Evolutionary conservation across 2,329 filamentous ascomycete genomes (phyloP), one percentile per base, ranked within the genome.

Genomic region (Aspergillus eucalypticola): DNA sequence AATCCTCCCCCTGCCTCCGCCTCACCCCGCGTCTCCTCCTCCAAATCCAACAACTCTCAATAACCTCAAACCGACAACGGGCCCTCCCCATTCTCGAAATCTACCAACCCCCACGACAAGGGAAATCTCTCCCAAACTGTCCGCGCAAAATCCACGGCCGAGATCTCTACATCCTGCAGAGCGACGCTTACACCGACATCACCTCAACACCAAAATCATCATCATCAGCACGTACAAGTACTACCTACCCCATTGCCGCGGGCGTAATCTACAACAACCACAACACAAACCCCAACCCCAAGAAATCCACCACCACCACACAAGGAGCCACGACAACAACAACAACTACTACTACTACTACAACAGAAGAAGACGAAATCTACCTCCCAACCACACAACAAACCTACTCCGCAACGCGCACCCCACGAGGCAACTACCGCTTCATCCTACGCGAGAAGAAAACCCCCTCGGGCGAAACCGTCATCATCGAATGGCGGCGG

Each of bases 11-110:
- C 17, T 56, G 63, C 6, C 62, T 75, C 10, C 68, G 71, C 5
- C 64, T 74, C 42, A 61, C 65, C 25, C 61, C 72, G 8, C 69
- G 69, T 21, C 64, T 73, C 21, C 62, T 72, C 4, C 68, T 75
- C 2, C 72, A 75, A 66, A 69, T 75, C 55, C 72, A 75, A 64
- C 72, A 74, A 65, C 51, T 74, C 29, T 58, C 59, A 3, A 49
- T 50, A n/a, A 23, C 57, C 13, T 65, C 65, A 35, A 35, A 35
- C 29, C 29, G 29, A 8, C 60, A 65, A 15, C 66, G 69, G 21
- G 67, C 66, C 17, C 62, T 71, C 8, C 71, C 73, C 2, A 70
- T 75, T 13, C 63, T 74, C 1, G 73, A 73, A 35, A 61, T 73
- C 61, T 71, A 69, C 67, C 71, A 69, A 23, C 71, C 73, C 19